Evolutionary conservation across 257 asterid genomes (phyloP).

Genomic region (Solanum commersonii): DNA sequence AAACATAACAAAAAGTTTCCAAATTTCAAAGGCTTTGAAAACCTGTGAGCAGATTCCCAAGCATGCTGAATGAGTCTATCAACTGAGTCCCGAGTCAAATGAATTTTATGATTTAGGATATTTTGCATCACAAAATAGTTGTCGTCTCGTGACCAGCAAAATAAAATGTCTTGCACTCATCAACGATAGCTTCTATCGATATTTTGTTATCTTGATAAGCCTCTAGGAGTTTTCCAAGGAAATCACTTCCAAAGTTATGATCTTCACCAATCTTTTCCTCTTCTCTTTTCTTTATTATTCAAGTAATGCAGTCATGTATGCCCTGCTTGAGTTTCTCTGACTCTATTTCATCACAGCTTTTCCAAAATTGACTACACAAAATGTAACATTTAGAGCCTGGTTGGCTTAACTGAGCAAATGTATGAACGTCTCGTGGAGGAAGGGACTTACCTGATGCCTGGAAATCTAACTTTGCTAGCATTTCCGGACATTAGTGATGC

Average conservation of each 20-base stretch:
- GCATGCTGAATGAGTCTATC: slow-evolving; percentile 35
- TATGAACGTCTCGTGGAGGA: neutral
- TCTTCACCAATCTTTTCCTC: slow-evolving; percentile 1
- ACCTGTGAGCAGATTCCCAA: slow-evolving; percentile 26
- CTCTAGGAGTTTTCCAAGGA: slow-evolving; percentile 47
- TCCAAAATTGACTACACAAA: slow-evolving; percentile 26
- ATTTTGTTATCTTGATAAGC: slow-evolving; percentile 17
- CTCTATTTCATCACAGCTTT: slow-evolving; percentile 35
- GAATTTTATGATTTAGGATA: slow-evolving; percentile 21
- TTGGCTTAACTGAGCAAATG: neutral
- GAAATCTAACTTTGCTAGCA: slow-evolving; percentile 27
- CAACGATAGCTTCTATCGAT: slow-evolving; percentile 45
- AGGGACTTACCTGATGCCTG: slow-evolving; percentile 29
- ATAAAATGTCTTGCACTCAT: slow-evolving; percentile 71
- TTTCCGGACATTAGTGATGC: slow-evolving; percentile 24
- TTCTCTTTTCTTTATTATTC: slow-evolving; percentile 29
- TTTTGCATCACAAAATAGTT: slow-evolving; percentile 33
- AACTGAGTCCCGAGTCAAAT: slow-evolving; percentile 27
- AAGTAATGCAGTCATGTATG: slow-evolving; percentile 26
- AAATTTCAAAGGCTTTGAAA: slow-evolving; percentile 56
- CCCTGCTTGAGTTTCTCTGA: slow-evolving; percentile 51
- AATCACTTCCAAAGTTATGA: slow-evolving; percentile 9
- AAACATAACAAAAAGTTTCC: slow-evolving; percentile 61
- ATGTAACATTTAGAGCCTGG: neutral
- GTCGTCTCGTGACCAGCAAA: slow-evolving; percentile 81